These are phyloP conservation scores for Colletotrichum camelliae DNA, from an alignment of 2,329 filamentous ascomycete genomes.

Conservation along the genomic window DNA sequence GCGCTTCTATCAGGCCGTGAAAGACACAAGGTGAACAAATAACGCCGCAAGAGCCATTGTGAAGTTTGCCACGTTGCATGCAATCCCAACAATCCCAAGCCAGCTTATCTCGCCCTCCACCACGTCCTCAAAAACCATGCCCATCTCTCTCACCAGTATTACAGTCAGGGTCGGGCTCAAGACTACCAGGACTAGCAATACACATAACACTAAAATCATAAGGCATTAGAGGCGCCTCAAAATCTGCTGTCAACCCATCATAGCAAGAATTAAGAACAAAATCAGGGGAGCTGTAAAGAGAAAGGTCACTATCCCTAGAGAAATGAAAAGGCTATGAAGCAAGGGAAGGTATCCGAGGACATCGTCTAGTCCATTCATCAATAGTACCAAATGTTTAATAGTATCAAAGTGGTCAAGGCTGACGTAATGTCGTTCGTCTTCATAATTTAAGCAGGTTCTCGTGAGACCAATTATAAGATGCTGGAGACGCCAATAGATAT, in stretches of 20 bases:
- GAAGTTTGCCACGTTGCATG: neutral
- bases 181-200: neutral
- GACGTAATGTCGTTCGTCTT: neutral
- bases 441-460: neutral
- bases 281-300: neutral
- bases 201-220: neutral
- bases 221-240: neutral
- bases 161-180: neutral
- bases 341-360: neutral
- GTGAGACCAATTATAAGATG: neutral
- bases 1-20: neutral
- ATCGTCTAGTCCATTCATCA: neutral
- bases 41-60: neutral
- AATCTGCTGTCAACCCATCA: neutral
- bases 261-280: neutral
- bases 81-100: neutral
- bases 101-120: neutral
- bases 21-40: neutral
- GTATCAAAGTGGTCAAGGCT: neutral
- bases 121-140: neutral
- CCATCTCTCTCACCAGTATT: neutral
- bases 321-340: neutral
- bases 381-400: neutral
- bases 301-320: neutral
- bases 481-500: neutral